Percentiles rank a stretch among this genome's conserved stretches.
Conservation (phyloP, 768 basidiomycete genomes). For the Tylopilus vinaceipallidus region DNA sequence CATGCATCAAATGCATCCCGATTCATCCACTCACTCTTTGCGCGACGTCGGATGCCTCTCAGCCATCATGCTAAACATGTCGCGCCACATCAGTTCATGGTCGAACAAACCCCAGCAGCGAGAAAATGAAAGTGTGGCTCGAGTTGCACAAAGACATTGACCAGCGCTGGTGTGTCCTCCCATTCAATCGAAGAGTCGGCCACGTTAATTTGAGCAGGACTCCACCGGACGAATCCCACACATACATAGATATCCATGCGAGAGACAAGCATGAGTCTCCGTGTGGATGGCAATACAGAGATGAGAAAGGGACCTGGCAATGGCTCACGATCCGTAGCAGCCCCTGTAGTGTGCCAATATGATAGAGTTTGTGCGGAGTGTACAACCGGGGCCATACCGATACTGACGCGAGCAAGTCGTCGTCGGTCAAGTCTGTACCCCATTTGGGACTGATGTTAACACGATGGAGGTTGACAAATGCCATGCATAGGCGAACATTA, state of each 20-base stretch:
- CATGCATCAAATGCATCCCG: too few relatives aligned
- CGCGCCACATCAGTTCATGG: too few relatives aligned
- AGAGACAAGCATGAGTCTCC: not conserved
- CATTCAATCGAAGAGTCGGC: not conserved
- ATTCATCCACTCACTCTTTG: too few relatives aligned
- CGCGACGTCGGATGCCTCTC: too few relatives aligned
- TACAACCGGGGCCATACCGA: not conserved
- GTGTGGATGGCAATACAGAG: not conserved
- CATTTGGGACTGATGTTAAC: not conserved
- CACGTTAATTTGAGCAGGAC: not conserved
- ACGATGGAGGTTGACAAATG: not conserved
- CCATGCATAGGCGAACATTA: not conserved
- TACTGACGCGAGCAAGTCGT: not conserved
- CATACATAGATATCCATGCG: not conserved
- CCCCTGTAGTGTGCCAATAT: not conserved
- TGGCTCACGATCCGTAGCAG: not conserved
- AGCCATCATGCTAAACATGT: too few relatives aligned
- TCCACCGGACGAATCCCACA: too few relatives aligned
- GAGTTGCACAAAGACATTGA: not conserved
- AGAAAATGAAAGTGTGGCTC: not conserved
- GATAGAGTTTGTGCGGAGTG: not conserved
- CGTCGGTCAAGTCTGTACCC: not conserved
- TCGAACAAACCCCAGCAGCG: too few relatives aligned
- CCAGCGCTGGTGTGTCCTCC: not conserved
- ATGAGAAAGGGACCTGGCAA: not conserved